Percentiles rank a stretch among this genome's conserved stretches.
Conservation (phyloP, 2,329 filamentous ascomycete species). For the Penicillium concentricum region DNA sequence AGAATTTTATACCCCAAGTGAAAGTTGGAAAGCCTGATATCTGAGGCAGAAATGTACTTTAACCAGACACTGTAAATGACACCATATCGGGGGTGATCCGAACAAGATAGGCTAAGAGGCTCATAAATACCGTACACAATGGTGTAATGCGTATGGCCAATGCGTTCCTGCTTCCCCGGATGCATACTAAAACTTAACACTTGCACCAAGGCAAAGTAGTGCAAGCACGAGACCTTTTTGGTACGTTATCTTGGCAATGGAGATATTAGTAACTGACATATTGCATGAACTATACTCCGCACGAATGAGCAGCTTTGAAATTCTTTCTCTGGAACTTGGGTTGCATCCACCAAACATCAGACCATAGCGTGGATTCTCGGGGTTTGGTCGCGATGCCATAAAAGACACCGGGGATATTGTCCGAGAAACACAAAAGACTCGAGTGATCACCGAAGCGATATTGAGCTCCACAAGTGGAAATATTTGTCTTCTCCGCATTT, state of each 20-base stretch:
- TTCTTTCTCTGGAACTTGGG: background rate
- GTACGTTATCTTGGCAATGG: slow-evolving; percentile 1
- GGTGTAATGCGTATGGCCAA: background rate
- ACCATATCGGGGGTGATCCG: background rate
- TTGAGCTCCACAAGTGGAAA: background rate
- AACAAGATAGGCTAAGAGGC: background rate
- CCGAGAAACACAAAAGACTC: background rate
- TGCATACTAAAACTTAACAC: background rate
- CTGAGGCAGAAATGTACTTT: background rate
- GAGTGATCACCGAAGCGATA: background rate
- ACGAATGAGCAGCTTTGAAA: background rate
- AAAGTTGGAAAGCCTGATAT: background rate
- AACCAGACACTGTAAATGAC: too few species aligned
- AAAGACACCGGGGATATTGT: background rate
- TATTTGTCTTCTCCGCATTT: slow-evolving; percentile 1
- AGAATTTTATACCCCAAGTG: slow-evolving; percentile 8
- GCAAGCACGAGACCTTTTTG: background rate
- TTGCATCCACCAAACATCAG: slow-evolving; percentile 1
- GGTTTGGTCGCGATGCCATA: background rate
- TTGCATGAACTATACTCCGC: background rate
- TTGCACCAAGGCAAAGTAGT: background rate
- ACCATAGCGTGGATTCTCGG: background rate
- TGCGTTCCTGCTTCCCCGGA: slow-evolving; percentile 4
- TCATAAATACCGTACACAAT: background rate
- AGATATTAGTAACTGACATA: background rate